phyloP scores from a whole-genome alignment of 2,329 filamentous ascomycete genomes.

The Neurospora sp. region DNA sequence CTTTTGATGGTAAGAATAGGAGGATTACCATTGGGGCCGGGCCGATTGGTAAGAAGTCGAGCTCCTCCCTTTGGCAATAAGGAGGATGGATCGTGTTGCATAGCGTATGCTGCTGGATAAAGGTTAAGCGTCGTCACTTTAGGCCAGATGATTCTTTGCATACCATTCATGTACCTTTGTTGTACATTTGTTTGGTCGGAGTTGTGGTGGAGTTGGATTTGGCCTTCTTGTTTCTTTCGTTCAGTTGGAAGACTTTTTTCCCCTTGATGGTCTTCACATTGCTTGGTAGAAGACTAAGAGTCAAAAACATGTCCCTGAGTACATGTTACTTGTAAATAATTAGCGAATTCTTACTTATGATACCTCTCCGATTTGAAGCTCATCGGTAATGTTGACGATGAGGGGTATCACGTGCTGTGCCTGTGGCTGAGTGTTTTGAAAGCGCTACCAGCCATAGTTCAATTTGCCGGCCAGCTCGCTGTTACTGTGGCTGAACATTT shows the following conservation, averaged over 20 bases:
- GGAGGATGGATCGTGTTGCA: background rate
- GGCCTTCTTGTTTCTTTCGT: background rate
- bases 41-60: conserved; percentile 10
- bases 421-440: background rate
- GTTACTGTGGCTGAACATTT: background rate
- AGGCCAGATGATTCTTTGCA: background rate
- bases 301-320: background rate
- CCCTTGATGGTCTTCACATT: background rate
- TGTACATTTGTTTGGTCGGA: background rate
- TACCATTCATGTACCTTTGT: background rate
- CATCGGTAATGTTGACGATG: background rate
- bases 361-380: background rate
- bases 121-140: background rate
- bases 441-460: background rate
- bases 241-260: background rate
- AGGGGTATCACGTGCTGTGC: background rate
- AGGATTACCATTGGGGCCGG: conserved; percentile 34
- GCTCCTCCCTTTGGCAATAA: background rate
- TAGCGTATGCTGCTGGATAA: background rate
- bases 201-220: background rate
- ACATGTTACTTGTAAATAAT: background rate
- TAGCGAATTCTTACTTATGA: background rate
- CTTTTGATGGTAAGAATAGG: conserved; percentile 22
- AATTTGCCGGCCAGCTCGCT: background rate
- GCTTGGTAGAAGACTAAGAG: background rate